phyloP scores from a whole-genome alignment of 257 asterid genomes.

The Penstemon barbatus region DNA sequence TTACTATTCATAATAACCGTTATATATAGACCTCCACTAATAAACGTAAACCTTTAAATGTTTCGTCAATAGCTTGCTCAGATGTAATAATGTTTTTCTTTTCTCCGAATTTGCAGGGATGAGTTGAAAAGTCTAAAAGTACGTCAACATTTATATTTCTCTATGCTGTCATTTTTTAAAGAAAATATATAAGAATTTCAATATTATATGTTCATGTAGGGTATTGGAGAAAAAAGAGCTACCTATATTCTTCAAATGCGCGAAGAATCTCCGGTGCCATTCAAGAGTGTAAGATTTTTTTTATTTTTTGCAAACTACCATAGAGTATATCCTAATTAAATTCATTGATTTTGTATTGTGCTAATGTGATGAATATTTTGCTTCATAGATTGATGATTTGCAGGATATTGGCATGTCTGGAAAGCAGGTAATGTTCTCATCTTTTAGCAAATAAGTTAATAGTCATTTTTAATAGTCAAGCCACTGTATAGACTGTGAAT shows the following conservation, averaged over 20 bases:
- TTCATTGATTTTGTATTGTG: conserved; percentile 2
- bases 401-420: conserved; percentile 74
- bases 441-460: not conserved
- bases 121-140: conserved; percentile 73
- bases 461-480: not conserved
- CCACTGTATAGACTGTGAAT: not conserved
- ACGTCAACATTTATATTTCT: conserved; percentile 11
- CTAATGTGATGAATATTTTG: not conserved
- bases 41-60: not conserved
- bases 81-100: not conserved
- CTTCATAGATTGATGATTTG: conserved; percentile 76
- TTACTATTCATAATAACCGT: too few relatives aligned
- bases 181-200: not conserved
- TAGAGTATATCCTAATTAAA: not conserved
- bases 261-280: conserved; percentile 74
- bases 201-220: conserved; percentile 41
- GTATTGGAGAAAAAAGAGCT: conserved; percentile 90
- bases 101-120: conserved; percentile 52
- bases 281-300: conserved; percentile 55
- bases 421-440: conserved; percentile 56
- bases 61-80: conserved; percentile 5
- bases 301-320: too few relatives aligned
- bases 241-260: conserved; percentile 70
- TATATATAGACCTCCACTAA: too few relatives aligned
- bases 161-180: not conserved